Base-by-base conservation (phyloP, 495 filamentous ascomycete species). In the Penicillium mononematosum region DNA sequence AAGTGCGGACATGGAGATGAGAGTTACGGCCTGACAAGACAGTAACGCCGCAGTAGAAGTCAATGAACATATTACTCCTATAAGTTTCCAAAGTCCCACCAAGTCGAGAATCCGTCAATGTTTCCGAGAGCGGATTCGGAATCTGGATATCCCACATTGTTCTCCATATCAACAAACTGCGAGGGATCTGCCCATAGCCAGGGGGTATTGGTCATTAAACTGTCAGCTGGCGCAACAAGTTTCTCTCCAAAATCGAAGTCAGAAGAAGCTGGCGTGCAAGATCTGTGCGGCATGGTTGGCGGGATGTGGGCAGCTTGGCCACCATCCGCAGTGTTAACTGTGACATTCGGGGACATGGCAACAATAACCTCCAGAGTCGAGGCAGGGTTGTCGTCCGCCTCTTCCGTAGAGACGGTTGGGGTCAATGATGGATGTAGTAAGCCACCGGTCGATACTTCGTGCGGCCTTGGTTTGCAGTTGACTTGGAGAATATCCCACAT, bases 401-500 rank as follows among this genome's bases (percentile, higher is more conserved):
- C 70, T 36, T 71, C 62, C n/a, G 43, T 53, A 20, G 59, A 52
- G 14, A 61, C 39, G 11, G 64, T 57, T 10, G 70, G 73, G 0
- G 57, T 62, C 10, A 77, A 63, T 17, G 71, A 71, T 10, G 71
- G 56, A 50, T 74, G 71, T 8, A 75, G 53, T 25, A 75, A 60
- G 31, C 67, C 66, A 10, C 63, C 63, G 1, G 62, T 59, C 9
- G 72, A 60, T n/a, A 60, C 69, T 44, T 68, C 62, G 17, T 65
- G 67, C 10, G 55, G 51, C 10, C 61, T 58, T 12, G 67, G 60
- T 14, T 63, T 65, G 32, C 65, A 70, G 53, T 73, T 76, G 53
- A 78, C 64, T 51, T 77, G 73, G 9, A 78, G 67, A 19, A 76
- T 62, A 32, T 77, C 75, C 75, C 75, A 78, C 75, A 78, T 78